Base-by-base conservation (phyloP, 163 green algal genomes). In the Chlorella variabilis region DNA sequence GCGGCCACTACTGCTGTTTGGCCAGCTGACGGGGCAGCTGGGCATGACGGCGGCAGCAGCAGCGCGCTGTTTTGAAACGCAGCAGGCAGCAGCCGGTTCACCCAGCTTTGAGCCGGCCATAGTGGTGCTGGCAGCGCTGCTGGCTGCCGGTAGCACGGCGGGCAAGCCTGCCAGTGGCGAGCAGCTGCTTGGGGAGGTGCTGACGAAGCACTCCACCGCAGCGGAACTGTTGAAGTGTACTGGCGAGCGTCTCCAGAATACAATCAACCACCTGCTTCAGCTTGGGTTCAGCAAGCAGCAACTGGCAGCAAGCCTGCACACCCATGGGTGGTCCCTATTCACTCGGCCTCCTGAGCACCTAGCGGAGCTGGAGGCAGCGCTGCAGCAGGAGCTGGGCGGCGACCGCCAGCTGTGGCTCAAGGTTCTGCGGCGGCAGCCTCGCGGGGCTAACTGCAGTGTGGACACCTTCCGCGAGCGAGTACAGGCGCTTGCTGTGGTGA, bases 21-120 rank as follows among this genome's bases (percentile, higher is more conserved):
- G 71, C 29, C 51, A 78, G 51, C 71, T 78, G 49, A 27, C 6
- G 34, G 23, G 11, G 51, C n/a, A n/a, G n/a, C 71, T 78, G 49
- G 71, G 71, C 21, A 49, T 78, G 27, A 56, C 71, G 11, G 33
- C 36, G 4, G 34, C 23, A 21, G 34, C 68, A 33, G 71, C 71
- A 15, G 51, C 34, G 0, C 25, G 54, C 25, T 78, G 71, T 58
- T 78, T 68, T 78, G 71, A 69, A 13, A 23, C 51, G 33, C 33
- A 58, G 49, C 49, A 49, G 17, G 25, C 13, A n/a, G 51, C 51
- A 69, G 71, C 34, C 25, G 3, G 0, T 0, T 25, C 0, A 0
- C 49, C 34, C 23, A 68, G 34, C 34, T 68, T 78, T 34, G 25
- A 67, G 51, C 71, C 71, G 18, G 71, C 71, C 71, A 78, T 68